phyloP scores from a whole-genome alignment of 805 yeast species.

The Candida verbasci region DNA sequence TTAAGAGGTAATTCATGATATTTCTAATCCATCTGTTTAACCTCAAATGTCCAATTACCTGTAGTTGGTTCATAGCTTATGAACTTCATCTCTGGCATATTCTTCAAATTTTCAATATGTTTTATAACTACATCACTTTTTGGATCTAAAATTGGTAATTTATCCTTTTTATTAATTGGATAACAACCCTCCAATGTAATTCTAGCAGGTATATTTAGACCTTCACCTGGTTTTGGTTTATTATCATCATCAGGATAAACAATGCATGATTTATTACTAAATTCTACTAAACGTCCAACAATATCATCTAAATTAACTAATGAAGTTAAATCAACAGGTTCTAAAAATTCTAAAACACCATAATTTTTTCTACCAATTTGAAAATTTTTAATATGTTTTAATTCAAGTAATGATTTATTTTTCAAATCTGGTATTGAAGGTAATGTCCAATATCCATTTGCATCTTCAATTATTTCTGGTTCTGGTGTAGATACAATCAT shows the following conservation, averaged over 20 bases:
- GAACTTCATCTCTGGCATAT: constrained; percentile 57
- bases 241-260: constrained; percentile 69
- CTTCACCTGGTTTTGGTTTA: constrained; percentile 70
- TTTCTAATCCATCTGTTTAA: constrained; percentile 27
- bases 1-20: neutral
- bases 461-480: constrained; percentile 27
- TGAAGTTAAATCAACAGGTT: constrained; percentile 79
- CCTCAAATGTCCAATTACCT: constrained; percentile 66
- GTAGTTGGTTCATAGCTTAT: constrained; percentile 71
- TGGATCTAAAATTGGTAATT: constrained; percentile 71
- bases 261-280: constrained; percentile 56
- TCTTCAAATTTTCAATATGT: constrained; percentile 66
- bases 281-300: constrained; percentile 60
- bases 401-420: constrained; percentile 54
- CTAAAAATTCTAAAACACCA: constrained; percentile 73
- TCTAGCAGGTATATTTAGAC: constrained; percentile 71
- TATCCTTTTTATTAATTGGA: constrained; percentile 70
- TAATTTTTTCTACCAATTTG: constrained; percentile 73
- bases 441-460: constrained; percentile 81
- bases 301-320: constrained; percentile 58
- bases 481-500: constrained; percentile 14
- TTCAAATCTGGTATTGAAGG: constrained; percentile 69
- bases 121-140: constrained; percentile 64
- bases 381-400: constrained; percentile 60
- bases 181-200: constrained; percentile 76